Evolutionary conservation across 2,329 filamentous ascomycete species (phyloP).

Genomic region (Endocalyx cinctus): DNA sequence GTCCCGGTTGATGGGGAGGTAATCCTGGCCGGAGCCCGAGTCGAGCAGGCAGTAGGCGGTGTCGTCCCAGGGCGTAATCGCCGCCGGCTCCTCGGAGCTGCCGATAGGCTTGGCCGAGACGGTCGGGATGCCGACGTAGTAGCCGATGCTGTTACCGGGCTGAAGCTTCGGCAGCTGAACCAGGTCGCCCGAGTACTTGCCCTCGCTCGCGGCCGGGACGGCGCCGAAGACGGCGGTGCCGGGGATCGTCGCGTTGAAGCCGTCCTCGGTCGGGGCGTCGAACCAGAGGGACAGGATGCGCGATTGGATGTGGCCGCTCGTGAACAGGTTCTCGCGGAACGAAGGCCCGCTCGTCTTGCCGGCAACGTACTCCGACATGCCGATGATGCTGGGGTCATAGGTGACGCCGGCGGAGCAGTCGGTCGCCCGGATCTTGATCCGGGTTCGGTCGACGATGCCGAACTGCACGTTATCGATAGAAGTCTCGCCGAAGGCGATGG

Average conservation of each 20-base stretch:
- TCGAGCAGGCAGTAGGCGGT: not conserved
- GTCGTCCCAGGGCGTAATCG: not conserved
- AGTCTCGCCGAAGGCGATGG: not conserved
- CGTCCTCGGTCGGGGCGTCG: not conserved
- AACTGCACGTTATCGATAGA: not conserved
- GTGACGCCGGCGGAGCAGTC: slow-evolving; percentile 1
- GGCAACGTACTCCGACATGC: not conserved
- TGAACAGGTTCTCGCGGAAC: slow-evolving; percentile 1
- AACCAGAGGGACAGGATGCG: not conserved
- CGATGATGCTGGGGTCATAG: not conserved
- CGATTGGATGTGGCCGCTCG: not conserved
- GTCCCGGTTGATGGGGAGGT: not conserved
- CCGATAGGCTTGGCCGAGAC: not conserved
- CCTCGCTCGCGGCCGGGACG: not conserved
- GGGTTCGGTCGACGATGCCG: not conserved
- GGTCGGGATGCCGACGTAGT: not conserved
- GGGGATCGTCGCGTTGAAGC: not conserved
- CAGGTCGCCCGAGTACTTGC: not conserved
- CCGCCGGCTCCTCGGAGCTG: not conserved
- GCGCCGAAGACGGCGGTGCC: slow-evolving; percentile 1
- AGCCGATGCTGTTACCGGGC: slow-evolving; percentile 1
- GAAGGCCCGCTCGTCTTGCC: not conserved
- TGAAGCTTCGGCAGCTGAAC: not conserved
- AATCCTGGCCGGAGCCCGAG: slow-evolving; percentile 1
- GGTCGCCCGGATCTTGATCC: not conserved